A percentile compares a stretch with the other conserved stretches of the same genome.
Conservation (phyloP, 2,329 filamentous ascomycete genomes). For the Dothistroma septosporum region DNA sequence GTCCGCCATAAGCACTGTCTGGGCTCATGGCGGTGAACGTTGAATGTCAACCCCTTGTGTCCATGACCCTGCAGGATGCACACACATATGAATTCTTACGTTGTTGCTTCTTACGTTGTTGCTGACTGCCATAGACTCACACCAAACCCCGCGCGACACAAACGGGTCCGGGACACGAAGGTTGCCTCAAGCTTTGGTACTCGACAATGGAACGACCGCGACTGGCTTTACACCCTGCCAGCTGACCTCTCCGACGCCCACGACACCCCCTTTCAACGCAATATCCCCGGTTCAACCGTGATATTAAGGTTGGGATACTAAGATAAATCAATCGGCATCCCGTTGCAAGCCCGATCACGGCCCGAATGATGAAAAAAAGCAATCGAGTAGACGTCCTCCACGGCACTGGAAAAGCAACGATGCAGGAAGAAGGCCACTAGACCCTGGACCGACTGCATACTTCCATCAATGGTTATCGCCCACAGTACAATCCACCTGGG, state of each 20-base stretch:
- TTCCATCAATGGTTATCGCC: too few relatives aligned
- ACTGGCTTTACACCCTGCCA: neutral
- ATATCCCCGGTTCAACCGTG: too few relatives aligned
- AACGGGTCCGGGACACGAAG: too few relatives aligned
- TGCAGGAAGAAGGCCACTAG: too few relatives aligned
- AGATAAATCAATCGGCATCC: neutral
- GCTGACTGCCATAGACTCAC: neutral
- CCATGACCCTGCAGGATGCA: too few relatives aligned
- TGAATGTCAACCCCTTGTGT: too few relatives aligned
- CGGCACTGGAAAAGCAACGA: neutral
- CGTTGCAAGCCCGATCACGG: neutral
- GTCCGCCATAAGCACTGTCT: too few relatives aligned
- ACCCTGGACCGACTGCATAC: too few relatives aligned
- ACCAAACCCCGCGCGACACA: too few relatives aligned
- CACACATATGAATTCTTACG: too few relatives aligned
- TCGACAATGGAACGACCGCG: neutral
- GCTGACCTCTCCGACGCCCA: neutral
- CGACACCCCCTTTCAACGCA: neutral
- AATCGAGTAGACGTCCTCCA: neutral
- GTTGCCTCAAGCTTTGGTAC: neutral
- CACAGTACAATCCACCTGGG: too few relatives aligned
- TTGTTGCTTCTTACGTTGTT: neutral
- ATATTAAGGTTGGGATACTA: neutral
- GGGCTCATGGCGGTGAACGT: too few relatives aligned
- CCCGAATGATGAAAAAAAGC: neutral